These are phyloP conservation scores for Lunasporangiospora selenospora DNA, from an alignment of 192 early-diverging fungal species.

Conservation along the genomic window DNA sequence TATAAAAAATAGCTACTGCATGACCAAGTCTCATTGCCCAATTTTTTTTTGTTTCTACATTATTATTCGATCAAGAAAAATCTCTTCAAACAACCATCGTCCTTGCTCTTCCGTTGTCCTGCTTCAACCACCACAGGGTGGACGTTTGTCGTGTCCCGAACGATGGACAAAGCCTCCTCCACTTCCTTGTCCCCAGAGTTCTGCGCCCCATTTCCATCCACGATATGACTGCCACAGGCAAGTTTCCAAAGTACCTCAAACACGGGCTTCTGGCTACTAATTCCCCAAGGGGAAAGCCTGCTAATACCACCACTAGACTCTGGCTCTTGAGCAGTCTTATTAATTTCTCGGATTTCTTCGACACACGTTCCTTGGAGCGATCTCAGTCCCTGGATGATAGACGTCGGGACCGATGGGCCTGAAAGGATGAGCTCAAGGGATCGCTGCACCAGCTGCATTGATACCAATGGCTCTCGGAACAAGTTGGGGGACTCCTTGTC, in stretches of 20 bases:
- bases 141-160: constrained; percentile 14
- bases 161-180: not conserved
- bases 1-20: too few relatives aligned
- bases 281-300: constrained; percentile 39
- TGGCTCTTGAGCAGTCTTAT: not conserved
- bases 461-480: constrained; percentile 73
- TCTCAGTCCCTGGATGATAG: not conserved
- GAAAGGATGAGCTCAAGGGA: constrained; percentile 12
- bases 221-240: constrained; percentile 20
- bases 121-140: constrained; percentile 33
- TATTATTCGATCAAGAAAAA: constrained; percentile 40
- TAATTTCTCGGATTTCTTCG: constrained; percentile 3
- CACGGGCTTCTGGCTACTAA: constrained; percentile 32
- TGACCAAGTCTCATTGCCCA: not conserved
- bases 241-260: constrained; percentile 37
- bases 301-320: not conserved
- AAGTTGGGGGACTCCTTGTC: constrained; percentile 79
- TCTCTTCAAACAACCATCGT: too few relatives aligned
- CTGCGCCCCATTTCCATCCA: not conserved
- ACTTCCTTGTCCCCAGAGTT: not conserved
- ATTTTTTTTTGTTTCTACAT: not conserved
- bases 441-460: constrained; percentile 30
- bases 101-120: constrained; percentile 1
- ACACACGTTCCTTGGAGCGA: constrained; percentile 11
- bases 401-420: not conserved